Conservation (phyloP, 495 filamentous ascomycete species). For the Collariella sp. region DNA sequence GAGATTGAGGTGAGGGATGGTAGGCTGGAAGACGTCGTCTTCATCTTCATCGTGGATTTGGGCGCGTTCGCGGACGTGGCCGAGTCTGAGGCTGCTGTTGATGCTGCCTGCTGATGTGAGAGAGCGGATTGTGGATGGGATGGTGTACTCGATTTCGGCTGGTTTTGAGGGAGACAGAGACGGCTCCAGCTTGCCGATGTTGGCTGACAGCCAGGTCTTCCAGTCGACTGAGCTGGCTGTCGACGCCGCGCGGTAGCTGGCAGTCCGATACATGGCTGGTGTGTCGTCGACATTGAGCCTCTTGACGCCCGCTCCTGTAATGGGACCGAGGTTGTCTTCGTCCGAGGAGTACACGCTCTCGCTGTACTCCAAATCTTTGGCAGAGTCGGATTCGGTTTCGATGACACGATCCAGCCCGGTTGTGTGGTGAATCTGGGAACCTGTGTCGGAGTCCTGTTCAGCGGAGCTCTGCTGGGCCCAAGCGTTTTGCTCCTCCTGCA, state of each 20-base stretch:
- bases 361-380: conserved; percentile 27
- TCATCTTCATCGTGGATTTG: conserved; percentile 39
- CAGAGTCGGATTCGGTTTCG: conserved; percentile 18
- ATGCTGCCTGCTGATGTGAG: conserved; percentile 13
- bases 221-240: conserved; percentile 43
- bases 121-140: conserved; percentile 31
- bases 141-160: conserved; percentile 28
- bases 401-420: background rate
- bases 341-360: conserved; percentile 40
- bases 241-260: conserved; percentile 29
- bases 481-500: conserved; percentile 23
- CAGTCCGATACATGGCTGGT: conserved; percentile 17
- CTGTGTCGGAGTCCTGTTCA: conserved; percentile 7
- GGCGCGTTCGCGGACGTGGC: conserved; percentile 53
- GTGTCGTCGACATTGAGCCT: background rate
- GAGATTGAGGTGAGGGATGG: background rate
- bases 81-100: background rate
- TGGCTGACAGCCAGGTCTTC: conserved; percentile 46
- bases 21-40: background rate
- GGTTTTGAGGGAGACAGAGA: conserved; percentile 18
- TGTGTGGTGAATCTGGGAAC: conserved; percentile 7
- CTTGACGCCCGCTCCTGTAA: background rate
- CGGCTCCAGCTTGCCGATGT: conserved; percentile 42
- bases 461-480: conserved; percentile 22
- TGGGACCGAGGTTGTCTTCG: conserved; percentile 7